Percentiles rank a stretch among this genome's conserved stretches.
phyloP scores from a whole-genome alignment of 352 stramenopile genomes.

The Globisporangium emineosum region DNA sequence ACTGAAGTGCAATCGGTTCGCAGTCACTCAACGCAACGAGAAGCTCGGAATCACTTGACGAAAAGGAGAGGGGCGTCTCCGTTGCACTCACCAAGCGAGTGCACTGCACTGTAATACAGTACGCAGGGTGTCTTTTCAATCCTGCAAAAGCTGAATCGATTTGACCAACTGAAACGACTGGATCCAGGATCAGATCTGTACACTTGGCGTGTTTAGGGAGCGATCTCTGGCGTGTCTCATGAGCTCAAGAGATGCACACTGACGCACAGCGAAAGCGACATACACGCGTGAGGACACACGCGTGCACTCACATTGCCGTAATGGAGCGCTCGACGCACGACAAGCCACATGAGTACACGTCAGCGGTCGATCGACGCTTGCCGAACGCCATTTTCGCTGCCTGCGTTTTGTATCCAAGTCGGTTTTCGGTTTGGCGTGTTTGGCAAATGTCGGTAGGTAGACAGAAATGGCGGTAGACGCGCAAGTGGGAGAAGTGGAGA shows the following conservation, averaged over 20 bases:
- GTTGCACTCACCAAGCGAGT: background rate
- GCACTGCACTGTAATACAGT: background rate
- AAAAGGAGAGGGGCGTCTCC: background rate
- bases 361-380: background rate
- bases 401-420: background rate
- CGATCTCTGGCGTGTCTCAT: background rate
- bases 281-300: background rate
- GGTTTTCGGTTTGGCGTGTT: slow-evolving; percentile 3
- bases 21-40: too few relatives aligned
- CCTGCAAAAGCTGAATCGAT: background rate
- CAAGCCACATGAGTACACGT: background rate
- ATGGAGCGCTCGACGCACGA: background rate
- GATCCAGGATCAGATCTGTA: slow-evolving; percentile 1
- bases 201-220: slow-evolving; percentile 3
- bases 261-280: background rate
- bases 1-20: background rate
- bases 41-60: background rate
- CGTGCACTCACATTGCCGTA: background rate
- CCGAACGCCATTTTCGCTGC: background rate
- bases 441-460: slow-evolving; percentile 12
- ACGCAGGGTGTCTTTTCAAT: background rate
- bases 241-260: background rate
- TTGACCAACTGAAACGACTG: background rate
- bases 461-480: background rate
- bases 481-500: background rate